These are phyloP conservation scores for Candida khao-thaluensis DNA, from an alignment of 805 yeast genomes.

Conservation along the genomic window DNA sequence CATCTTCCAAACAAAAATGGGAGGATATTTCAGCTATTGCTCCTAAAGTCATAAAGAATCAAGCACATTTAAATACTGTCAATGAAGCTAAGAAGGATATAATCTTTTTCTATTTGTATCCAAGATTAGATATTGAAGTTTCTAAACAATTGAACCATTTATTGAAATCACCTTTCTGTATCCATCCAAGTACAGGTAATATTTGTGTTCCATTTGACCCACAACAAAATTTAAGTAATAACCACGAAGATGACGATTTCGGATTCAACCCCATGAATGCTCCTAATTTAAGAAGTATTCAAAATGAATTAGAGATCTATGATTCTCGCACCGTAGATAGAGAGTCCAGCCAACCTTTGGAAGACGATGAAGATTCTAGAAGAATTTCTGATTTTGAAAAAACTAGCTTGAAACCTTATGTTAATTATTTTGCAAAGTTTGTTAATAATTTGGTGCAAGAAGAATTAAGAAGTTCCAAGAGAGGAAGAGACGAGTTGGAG, in stretches of 20 bases:
- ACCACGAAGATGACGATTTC: constrained; percentile 36
- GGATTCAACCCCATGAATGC: constrained; percentile 78
- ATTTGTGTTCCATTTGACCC: constrained; percentile 89
- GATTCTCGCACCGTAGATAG: constrained; percentile 34
- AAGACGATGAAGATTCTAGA: constrained; percentile 17
- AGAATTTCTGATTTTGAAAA: constrained; percentile 52
- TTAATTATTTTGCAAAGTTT: constrained; percentile 62
- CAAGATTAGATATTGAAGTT: constrained; percentile 90
- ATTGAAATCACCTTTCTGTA: constrained; percentile 93
- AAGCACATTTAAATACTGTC: constrained; percentile 46
- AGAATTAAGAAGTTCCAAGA: constrained; percentile 41
- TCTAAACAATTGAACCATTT: constrained; percentile 87
- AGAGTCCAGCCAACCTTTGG: constrained; percentile 24
- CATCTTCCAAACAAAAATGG: constrained; percentile 69
- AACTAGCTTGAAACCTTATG: constrained; percentile 69
- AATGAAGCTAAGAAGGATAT: constrained; percentile 79
- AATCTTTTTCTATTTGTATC: constrained; percentile 78
- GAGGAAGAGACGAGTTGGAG: constrained; percentile 35
- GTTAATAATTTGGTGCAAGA: constrained; percentile 57
- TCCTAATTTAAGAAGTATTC: constrained; percentile 68
- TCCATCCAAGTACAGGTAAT: constrained; percentile 94
- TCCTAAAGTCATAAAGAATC: constrained; percentile 44
- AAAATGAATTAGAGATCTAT: constrained; percentile 59
- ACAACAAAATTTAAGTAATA: constrained; percentile 30
- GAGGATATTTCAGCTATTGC: constrained; percentile 61